A percentile compares a stretch with the other conserved stretches of the same genome.
Evolutionary conservation across 2,329 filamentous ascomycete genomes (phyloP).

Genomic region (Onygena corvina): DNA sequence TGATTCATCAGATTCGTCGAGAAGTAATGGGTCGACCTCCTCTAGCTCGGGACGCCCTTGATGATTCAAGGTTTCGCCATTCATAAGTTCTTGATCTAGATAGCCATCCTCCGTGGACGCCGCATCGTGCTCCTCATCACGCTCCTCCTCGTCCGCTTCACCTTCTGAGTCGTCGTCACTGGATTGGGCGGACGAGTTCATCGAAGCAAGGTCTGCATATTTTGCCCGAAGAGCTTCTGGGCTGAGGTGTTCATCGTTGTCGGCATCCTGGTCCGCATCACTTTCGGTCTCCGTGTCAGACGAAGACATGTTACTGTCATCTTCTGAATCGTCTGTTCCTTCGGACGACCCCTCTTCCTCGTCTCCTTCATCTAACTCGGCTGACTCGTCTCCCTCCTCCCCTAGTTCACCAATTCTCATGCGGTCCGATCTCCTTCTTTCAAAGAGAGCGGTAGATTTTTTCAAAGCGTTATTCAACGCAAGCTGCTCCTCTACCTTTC

Average conservation of each 20-base stretch:
- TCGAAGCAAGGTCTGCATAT: slow-evolving; percentile 32
- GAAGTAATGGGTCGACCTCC: slow-evolving; percentile 34
- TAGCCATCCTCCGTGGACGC: background rate
- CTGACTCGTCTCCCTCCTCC: slow-evolving; percentile 56
- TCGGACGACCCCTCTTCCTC: slow-evolving; percentile 12
- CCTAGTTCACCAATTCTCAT: slow-evolving; percentile 43
- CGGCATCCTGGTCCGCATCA: slow-evolving; percentile 27
- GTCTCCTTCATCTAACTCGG: slow-evolving; percentile 51
- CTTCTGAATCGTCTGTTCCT: slow-evolving; percentile 51
- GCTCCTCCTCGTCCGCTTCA: background rate
- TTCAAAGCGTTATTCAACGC: slow-evolving; percentile 42
- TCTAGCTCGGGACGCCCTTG: slow-evolving; percentile 22
- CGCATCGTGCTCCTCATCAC: background rate
- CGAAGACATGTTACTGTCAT: slow-evolving; percentile 41
- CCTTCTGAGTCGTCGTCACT: background rate
- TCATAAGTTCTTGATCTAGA: background rate
- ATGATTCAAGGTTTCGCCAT: background rate
- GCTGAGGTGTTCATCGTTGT: slow-evolving; percentile 37
- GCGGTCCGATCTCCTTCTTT: slow-evolving; percentile 34
- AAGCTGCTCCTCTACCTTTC: slow-evolving; percentile 40
- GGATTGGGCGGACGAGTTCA: slow-evolving; percentile 12
- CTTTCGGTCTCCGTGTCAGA: slow-evolving; percentile 35
- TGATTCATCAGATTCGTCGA: slow-evolving; percentile 37
- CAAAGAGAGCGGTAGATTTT: slow-evolving; percentile 40
- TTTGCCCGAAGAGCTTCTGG: slow-evolving; percentile 38